Conservation (phyloP, 73 alveolate species). For the Diophrys appendiculata region DNA sequence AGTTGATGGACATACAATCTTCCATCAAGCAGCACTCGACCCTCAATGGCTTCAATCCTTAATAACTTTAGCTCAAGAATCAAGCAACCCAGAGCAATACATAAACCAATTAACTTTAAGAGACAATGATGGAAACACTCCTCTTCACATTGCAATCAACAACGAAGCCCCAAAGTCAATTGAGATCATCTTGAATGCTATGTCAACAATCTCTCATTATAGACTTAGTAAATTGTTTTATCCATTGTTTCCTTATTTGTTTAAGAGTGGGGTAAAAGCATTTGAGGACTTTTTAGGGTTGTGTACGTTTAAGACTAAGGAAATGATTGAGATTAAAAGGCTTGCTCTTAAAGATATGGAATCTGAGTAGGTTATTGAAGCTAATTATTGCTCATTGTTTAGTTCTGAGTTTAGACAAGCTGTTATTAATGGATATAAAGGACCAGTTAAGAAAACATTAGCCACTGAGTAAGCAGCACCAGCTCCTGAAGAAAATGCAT, state of each 20-base stretch:
- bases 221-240: background rate
- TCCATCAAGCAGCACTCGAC: background rate
- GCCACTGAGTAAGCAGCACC: background rate
- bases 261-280: background rate
- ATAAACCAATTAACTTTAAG: background rate
- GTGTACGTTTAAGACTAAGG: background rate
- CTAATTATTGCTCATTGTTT: background rate
- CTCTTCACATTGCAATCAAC: conserved; percentile 24
- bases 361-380: background rate
- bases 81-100: background rate
- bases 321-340: background rate
- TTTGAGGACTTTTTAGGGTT: background rate
- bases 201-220: background rate
- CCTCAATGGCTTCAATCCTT: background rate
- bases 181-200: conserved; percentile 3
- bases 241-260: background rate
- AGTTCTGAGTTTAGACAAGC: background rate
- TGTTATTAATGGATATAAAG: background rate
- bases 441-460: background rate
- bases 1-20: too few species aligned
- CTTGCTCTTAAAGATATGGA: background rate
- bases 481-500: background rate
- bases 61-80: background rate
- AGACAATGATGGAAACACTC: conserved; percentile 23
- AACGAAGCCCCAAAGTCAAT: conserved; percentile 18